These are phyloP conservation scores for Phytophthora pistaciae DNA, from an alignment of 352 stramenopile genomes.

Conservation along the genomic window DNA sequence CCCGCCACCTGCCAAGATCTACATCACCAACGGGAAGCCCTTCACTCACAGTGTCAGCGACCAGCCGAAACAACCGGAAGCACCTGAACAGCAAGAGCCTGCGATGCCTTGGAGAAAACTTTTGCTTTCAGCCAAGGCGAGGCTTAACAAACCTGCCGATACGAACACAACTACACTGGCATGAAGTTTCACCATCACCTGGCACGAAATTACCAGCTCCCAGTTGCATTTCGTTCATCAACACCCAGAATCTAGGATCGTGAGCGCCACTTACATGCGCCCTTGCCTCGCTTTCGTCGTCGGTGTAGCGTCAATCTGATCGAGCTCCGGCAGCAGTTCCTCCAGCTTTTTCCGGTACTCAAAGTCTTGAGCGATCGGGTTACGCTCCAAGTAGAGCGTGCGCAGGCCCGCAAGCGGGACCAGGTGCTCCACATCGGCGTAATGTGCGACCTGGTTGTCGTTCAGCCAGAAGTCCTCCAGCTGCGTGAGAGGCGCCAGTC, in stretches of 20 bases:
- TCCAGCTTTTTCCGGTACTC: slow-evolving; percentile 96
- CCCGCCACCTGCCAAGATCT: slow-evolving; percentile 63
- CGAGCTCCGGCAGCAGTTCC: slow-evolving; percentile 89
- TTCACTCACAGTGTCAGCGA: slow-evolving; percentile 20
- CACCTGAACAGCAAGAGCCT: background rate
- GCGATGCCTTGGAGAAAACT: slow-evolving; percentile 17
- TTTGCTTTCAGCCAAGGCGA: slow-evolving; percentile 32
- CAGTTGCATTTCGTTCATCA: background rate
- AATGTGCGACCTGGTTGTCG: slow-evolving; percentile 71
- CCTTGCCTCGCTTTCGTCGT: slow-evolving; percentile 63
- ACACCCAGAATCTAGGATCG: background rate
- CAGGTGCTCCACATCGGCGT: slow-evolving; percentile 78
- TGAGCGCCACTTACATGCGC: slow-evolving; percentile 28
- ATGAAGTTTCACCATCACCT: slow-evolving; percentile 11
- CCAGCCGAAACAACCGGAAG: background rate
- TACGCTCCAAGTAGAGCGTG: slow-evolving; percentile 97
- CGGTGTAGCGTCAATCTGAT: slow-evolving; percentile 95
- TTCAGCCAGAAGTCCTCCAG: slow-evolving; percentile 87
- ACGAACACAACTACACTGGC: slow-evolving; percentile 16
- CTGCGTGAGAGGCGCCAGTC: slow-evolving; percentile 45
- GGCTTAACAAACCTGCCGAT: slow-evolving; percentile 13
- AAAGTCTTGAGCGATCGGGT: slow-evolving; percentile 93
- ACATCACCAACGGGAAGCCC: slow-evolving; percentile 52
- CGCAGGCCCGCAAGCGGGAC: slow-evolving; percentile 81
- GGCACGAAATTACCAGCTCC: background rate